Conservation (phyloP, 345 rosid genomes). For the Ricinus communis region DNA sequence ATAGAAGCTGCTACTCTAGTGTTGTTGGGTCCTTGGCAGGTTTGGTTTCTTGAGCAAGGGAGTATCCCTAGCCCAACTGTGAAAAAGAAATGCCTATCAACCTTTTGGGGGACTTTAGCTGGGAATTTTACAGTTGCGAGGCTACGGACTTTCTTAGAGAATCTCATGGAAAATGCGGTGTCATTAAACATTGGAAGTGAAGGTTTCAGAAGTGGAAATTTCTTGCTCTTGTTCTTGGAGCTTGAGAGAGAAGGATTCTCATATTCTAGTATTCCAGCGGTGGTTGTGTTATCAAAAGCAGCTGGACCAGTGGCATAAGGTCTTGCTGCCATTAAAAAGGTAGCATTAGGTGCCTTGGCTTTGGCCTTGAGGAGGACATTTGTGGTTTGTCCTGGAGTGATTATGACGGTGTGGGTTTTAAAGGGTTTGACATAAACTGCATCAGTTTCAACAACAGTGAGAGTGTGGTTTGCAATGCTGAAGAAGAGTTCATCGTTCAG, state of each 20-base stretch:
- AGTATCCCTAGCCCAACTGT: conserved; percentile 45
- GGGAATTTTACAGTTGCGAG: conserved; percentile 43
- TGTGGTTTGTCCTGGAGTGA: conserved; percentile 71
- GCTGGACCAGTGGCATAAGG: conserved; percentile 48
- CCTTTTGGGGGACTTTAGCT: conserved; percentile 44
- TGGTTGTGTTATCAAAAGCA: conserved; percentile 52
- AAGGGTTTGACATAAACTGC: conserved; percentile 70
- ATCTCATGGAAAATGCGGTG: conserved; percentile 37
- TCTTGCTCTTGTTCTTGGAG: conserved; percentile 19
- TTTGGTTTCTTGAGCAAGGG: conserved; percentile 42
- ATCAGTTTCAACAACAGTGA: conserved; percentile 68
- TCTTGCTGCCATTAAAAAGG: conserved; percentile 39
- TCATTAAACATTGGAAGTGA: conserved; percentile 48
- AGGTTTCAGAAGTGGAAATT: conserved; percentile 30
- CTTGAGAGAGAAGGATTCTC: conserved; percentile 17
- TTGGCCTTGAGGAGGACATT: conserved; percentile 58
- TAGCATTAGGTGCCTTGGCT: conserved; percentile 31
- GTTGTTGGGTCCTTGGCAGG: conserved; percentile 52
- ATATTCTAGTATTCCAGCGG: conserved; percentile 41
- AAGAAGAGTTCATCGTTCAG: conserved; percentile 76
- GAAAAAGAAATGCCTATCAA: conserved; percentile 48
- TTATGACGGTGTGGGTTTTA: conserved; percentile 45
- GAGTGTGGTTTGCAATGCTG: conserved; percentile 59
- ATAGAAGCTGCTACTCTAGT: conserved; percentile 40
- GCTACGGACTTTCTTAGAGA: conserved; percentile 41